Base-by-base conservation (phyloP, 1,284 basidiomycete genomes). In the Boletus mariae region DNA sequence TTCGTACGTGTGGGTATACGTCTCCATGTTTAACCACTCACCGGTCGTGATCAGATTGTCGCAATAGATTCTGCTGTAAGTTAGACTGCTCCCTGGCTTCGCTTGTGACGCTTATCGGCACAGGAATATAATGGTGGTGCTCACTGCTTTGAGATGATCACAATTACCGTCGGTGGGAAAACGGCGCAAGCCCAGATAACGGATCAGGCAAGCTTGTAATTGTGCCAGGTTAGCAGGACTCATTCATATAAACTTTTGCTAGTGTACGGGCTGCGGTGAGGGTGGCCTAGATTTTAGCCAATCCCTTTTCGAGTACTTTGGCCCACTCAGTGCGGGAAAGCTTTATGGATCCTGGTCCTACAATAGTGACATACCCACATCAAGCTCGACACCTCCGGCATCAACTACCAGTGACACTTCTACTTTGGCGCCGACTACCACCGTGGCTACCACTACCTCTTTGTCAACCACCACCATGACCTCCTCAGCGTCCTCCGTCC, bases 91-190 rank as follows among this genome's bases (percentile, higher is more conserved):
- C 15, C 15, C 47, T 40, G 17, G 7, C 35, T 40, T 48, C 11
- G 17, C 43, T 31, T 20, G 47, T 40, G 25, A 11, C 57, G 10
- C 54, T 57, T 44, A 58, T 32, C 35, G 26, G 8, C 43, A 28
- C 47, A 76, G 70, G 65, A 77, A 64, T 78, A 65, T 57, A 64
- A 61, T 48, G 62, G 59, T 32, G 77, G 76, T 35, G 60, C 72
- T 11, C 69, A 80, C 57, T 87, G 85, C 64, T 78, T 75, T 60
- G 68, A 80, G 59, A 70, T 61, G 49, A 76, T 87, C 59, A 79
- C 79, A 42, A 82, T 87, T 57, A 72, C 71, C 12, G 74, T 79
- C 68, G 66, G 76, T 48, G 84, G 82, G 42, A 81, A 80, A 69
- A 73, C 76, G 1, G 65, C 74, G 8, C 69, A 71, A 41, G 85